Evolutionary conservation across 768 basidiomycete genomes (phyloP).

Genomic region (Mycena alexandri): DNA sequence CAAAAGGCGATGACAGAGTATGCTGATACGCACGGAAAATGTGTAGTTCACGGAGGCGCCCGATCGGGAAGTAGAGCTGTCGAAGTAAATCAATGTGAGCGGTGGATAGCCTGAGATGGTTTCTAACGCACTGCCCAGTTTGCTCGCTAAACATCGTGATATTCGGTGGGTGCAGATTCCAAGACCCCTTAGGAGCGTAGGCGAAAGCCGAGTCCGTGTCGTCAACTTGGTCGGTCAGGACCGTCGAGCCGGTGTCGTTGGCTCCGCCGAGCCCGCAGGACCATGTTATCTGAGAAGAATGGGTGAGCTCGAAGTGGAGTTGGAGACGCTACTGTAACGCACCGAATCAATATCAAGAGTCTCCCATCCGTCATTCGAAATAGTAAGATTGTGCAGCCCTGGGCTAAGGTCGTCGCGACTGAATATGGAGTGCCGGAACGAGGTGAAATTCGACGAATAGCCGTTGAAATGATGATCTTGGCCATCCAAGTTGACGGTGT

Average conservation of each 20-base stretch:
- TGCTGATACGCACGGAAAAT: slow-evolving; percentile 26
- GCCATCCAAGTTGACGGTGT: slow-evolving; percentile 23
- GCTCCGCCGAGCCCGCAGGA: slow-evolving; percentile 11
- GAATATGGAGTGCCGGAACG: slow-evolving; percentile 16
- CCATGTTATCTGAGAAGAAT: slow-evolving; percentile 19
- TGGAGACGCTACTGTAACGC: slow-evolving; percentile 5
- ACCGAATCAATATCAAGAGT: slow-evolving; percentile 35
- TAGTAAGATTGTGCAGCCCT: slow-evolving; percentile 16
- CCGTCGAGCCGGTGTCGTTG: slow-evolving; percentile 11
- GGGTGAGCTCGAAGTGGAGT: background rate
- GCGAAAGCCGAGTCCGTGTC: slow-evolving; percentile 20
- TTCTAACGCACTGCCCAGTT: slow-evolving; percentile 31
- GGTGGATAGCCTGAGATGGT: no score
- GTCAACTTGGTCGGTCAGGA: slow-evolving; percentile 2
- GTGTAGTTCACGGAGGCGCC: slow-evolving; percentile 34
- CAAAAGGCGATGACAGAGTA: background rate
- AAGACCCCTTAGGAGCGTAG: slow-evolving; percentile 20
- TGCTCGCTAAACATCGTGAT: background rate
- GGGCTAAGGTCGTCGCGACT: background rate
- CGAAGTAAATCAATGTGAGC: background rate
- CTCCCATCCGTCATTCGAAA: slow-evolving; percentile 17
- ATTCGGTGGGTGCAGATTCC: slow-evolving; percentile 16
- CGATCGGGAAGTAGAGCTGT: slow-evolving; percentile 19
- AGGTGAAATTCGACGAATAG: background rate
- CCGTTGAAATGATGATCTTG: background rate